Evolutionary conservation across 2,329 filamentous ascomycete genomes (phyloP).

Genomic region (Xylaria arbuscula): DNA sequence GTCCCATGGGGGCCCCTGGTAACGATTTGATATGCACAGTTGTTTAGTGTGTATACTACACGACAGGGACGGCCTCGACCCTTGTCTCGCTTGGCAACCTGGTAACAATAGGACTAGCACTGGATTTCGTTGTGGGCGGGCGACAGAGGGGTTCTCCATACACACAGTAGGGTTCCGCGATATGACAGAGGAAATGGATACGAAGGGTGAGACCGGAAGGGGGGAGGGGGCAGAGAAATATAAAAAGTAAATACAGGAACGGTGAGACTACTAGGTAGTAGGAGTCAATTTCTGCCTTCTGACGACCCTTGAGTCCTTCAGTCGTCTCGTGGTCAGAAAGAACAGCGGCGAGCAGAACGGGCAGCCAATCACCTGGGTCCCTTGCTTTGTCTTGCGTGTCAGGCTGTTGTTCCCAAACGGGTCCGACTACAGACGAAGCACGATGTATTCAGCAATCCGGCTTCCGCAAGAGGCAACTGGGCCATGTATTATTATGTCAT

Average conservation of each 20-base stretch:
- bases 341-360: constrained; percentile 15
- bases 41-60: constrained; percentile 27
- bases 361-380: constrained; percentile 29
- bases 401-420: constrained; percentile 7
- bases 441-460: constrained; percentile 18
- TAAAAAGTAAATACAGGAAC: constrained; percentile 13
- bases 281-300: constrained; percentile 6
- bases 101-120: constrained; percentile 24
- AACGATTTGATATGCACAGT: constrained; percentile 46
- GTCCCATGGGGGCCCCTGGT: constrained; percentile 38
- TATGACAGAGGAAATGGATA: background rate
- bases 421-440: constrained; percentile 4
- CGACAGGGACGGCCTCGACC: constrained; percentile 38
- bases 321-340: constrained; percentile 11
- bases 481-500: constrained; percentile 12
- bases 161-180: background rate
- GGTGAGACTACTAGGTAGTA: constrained; percentile 17
- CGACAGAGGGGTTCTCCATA: constrained; percentile 4
- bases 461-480: constrained; percentile 32
- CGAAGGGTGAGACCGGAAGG: constrained; percentile 16
- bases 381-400: constrained; percentile 31
- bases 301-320: constrained; percentile 17
- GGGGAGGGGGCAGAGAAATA: background rate
- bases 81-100: constrained; percentile 43
- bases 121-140: constrained; percentile 19